These are phyloP conservation scores for Fusarium clavum DNA, from an alignment of 2,329 filamentous ascomycete genomes.

Conservation along the genomic window DNA sequence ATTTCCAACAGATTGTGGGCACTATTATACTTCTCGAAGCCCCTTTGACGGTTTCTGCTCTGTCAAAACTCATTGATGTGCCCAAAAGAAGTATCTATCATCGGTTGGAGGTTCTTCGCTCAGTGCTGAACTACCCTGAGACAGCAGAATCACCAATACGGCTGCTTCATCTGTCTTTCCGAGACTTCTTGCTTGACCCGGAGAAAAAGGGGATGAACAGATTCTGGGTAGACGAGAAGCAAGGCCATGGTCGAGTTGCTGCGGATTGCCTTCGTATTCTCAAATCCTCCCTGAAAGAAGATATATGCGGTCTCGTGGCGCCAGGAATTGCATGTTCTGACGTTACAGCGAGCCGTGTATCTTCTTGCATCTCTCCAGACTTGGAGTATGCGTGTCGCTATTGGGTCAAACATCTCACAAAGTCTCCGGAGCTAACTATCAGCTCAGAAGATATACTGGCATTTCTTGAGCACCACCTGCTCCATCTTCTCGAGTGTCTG, in stretches of 20 bases:
- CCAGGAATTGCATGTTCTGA: no score
- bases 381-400: neutral
- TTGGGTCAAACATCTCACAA: neutral
- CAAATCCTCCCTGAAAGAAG: no score
- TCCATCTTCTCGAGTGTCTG: no score
- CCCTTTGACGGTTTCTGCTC: conserved; percentile 38
- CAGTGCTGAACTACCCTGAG: conserved; percentile 7
- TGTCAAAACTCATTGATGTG: neutral
- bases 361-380: neutral
- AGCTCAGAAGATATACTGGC: no score
- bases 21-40: conserved; percentile 41
- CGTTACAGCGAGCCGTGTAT: neutral
- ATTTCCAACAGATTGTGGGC: conserved; percentile 44
- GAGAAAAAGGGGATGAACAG: conserved; percentile 41
- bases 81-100: conserved; percentile 17
- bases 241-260: conserved; percentile 49
- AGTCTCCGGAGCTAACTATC: no score
- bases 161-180: conserved; percentile 49
- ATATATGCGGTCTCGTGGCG: no score
- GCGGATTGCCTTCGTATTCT: neutral
- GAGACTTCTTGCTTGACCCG: conserved; percentile 52
- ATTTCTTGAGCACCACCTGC: no score
- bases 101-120: conserved; percentile 36
- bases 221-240: conserved; percentile 54
- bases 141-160: neutral